phyloP scores from a whole-genome alignment of 2,329 filamentous ascomycete species.

The Basipetospora chlamydospora region DNA sequence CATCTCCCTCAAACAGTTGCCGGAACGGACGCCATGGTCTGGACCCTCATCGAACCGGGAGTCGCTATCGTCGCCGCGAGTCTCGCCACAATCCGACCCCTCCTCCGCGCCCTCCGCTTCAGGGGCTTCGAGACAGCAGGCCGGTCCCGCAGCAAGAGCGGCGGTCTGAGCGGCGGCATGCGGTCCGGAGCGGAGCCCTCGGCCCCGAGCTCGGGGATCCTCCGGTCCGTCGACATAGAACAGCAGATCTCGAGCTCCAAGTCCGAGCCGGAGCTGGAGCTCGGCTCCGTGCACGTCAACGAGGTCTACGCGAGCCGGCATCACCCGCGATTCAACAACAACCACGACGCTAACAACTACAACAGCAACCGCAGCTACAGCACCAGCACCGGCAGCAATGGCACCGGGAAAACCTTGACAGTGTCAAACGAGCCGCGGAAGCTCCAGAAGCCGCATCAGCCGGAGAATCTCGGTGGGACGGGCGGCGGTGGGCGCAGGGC shows the following conservation, averaged over 20 bases:
- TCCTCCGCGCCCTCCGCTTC: slow-evolving; percentile 32
- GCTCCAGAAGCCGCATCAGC: background rate
- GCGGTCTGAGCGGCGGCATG: too few species aligned
- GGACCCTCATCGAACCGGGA: slow-evolving; percentile 42
- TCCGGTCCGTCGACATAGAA: background rate
- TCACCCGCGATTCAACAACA: too few species aligned
- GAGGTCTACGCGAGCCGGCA: background rate
- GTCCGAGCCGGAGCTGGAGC: slow-evolving; percentile 15
- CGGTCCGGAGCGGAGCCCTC: slow-evolving; percentile 17
- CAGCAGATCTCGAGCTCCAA: background rate
- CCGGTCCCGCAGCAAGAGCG: slow-evolving; percentile 17
- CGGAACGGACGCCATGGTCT: slow-evolving; percentile 37
- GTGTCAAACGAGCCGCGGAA: too few species aligned
- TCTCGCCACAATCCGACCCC: slow-evolving; percentile 37
- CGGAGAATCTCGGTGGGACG: too few species aligned
- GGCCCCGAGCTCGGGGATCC: background rate
- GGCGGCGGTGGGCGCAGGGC: slow-evolving; percentile 2
- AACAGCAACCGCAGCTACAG: too few species aligned
- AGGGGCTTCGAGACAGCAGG: slow-evolving; percentile 30
- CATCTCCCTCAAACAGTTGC: slow-evolving; percentile 18
- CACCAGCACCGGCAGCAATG: too few species aligned
- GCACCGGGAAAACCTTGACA: too few species aligned
- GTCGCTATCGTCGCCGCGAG: slow-evolving; percentile 40
- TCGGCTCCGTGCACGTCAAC: background rate
- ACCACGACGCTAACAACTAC: too few species aligned